Base-by-base conservation (phyloP, 225 moss, liverwort and hornwort genomes). In the Neckera pumila region DNA sequence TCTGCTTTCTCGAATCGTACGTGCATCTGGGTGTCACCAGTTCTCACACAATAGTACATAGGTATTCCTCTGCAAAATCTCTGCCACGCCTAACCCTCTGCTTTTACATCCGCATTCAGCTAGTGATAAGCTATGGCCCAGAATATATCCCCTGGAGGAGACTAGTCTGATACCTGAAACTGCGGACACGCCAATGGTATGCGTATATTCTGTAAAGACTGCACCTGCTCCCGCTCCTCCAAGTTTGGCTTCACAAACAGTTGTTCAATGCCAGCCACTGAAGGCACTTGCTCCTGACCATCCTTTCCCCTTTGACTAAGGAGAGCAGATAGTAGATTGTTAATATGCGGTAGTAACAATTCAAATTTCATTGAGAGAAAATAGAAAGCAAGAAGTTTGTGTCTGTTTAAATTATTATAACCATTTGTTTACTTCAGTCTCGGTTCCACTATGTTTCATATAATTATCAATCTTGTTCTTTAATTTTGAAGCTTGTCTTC, bases 91-190 rank as follows among this genome's bases (percentile, higher is more conserved):
- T 86, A 87, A 88, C 81, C 76, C 71, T 70, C 82, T 89, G 64
- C 42, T 76, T 83, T 80, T 61, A 73, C 56, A 62, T 90, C 63
- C 88, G 51, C 58, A 80, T 82, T 58, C 96, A 99, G 99, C 99
- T 88, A 97, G 96, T 91, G 97, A 99, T 77, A 96, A 96, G 93
- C 87, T 92, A 73, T 99, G 97, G 97, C 99, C 96, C 90, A 97
- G 96, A 91, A 94, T 97, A 81, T 97, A 99, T 93, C 99, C 99
- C 81, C 89, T 99, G 40, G 96, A 99, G 36, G 96, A 99, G 51
- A 91, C 84, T 84, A 90, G 91, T 81, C 86, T 95, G 84, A 89
- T 91, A 64, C 91, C 94, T 64, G 92, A 95, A 86, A 84, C 89
- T 81, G 89, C 84, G 90, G 93, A 89, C 81, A 92, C 96, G 36